Conservation (phyloP, 2,329 filamentous ascomycete genomes). For the Sporothrix brasiliensis region DNA sequence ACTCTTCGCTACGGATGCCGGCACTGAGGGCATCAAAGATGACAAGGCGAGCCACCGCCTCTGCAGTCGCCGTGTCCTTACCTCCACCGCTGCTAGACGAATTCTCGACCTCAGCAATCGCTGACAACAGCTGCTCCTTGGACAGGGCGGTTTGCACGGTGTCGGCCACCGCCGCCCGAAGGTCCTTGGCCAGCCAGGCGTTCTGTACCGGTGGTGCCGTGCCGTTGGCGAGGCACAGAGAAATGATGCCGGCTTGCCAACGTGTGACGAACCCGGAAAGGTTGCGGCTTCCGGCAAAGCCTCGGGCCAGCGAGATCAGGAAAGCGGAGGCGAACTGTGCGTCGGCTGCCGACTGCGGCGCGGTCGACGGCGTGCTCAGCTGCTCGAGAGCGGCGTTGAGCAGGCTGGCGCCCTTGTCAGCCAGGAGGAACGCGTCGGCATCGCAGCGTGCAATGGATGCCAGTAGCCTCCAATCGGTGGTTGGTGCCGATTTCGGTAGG, state of each 20-base stretch:
- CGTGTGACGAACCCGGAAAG: constrained; percentile 51
- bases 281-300: constrained; percentile 51
- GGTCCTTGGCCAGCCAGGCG: constrained; percentile 40
- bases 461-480: constrained; percentile 50
- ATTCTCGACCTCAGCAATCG: constrained; percentile 50
- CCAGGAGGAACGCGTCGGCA: constrained; percentile 50
- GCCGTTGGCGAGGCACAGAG: constrained; percentile 37
- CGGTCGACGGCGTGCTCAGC: constrained; percentile 35
- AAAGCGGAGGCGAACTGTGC: constrained; percentile 40
- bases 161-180: constrained; percentile 38
- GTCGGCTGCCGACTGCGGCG: constrained; percentile 34
- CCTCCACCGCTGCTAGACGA: constrained; percentile 34
- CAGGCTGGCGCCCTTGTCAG: constrained; percentile 46
- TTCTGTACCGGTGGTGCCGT: constrained; percentile 26
- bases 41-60: constrained; percentile 44
- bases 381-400: constrained; percentile 48
- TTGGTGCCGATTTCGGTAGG: constrained; percentile 24
- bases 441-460: constrained; percentile 50
- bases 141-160: constrained; percentile 51
- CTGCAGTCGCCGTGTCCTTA: neutral
- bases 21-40: constrained; percentile 50
- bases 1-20: constrained; percentile 49
- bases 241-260: constrained; percentile 48
- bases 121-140: constrained; percentile 48
- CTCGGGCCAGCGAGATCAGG: constrained; percentile 49